Evolutionary conservation across 2,329 filamentous ascomycete genomes (phyloP), one percentile per base, ranked within the genome.

Genomic region (Cylindrodendrum hubeiense): DNA sequence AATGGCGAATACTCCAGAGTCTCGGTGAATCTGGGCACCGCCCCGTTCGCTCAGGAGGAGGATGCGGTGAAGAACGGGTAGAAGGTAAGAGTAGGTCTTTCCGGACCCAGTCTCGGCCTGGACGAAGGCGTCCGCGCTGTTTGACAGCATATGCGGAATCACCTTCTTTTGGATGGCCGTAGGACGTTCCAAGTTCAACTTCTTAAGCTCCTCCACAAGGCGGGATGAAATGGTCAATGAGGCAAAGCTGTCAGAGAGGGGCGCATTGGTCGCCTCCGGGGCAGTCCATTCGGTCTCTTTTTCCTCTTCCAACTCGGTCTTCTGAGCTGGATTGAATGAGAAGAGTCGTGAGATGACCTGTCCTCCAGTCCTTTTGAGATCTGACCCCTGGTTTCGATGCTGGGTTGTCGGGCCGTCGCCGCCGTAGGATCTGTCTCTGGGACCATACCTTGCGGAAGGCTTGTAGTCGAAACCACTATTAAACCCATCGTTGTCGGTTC

Each of bases 41-140:
- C 84, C 78, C 69, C 83, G 76, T 78, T 87, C 71, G 85, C 93
- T 90, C 30, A 98, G 86, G 15, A 90, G 87, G 79, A 97, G 89
- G 21, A 99, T 91, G 24, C 94, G 88, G 77, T 99, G 93, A 22
- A 99, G 90, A 50, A 99, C 92, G 2, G 96, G 96, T 7, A 99
- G 83, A 5, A 99, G 86, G 78, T 99, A 99, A n/a, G 96, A 93
- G 65, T 99, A 82, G 0, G 96, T 99, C 82, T 99, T 99, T 81
- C 96, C 96, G 0, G 96, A 99, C 71, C 96, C 96, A 0, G 96
- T 99, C 81, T 99, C 92, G 3, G 96, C 97, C 78, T 98, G 96
- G 34, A 99, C 91, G 74, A 99, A 99, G 2, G 95, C 95, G 82
- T 99, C 96, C 49, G 89, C 90, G 72, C 97, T 92, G 57, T 92